Base-by-base conservation (phyloP, 179 eudicot species). In the Dionaea muscipula region DNA sequence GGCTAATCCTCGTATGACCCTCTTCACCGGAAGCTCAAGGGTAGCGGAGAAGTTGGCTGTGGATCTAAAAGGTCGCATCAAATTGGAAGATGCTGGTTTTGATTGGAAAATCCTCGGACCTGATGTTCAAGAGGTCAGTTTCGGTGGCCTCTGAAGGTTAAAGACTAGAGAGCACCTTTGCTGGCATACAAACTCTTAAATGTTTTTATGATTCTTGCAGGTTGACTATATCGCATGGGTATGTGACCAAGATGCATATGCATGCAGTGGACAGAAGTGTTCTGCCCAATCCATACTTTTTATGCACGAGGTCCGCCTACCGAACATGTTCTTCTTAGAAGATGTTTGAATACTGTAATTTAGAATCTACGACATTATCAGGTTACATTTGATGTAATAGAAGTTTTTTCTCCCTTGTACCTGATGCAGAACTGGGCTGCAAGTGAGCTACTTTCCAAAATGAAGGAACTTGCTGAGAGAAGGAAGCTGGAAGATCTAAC, bases 91-190 rank as follows among this genome's bases (percentile, higher is more conserved):
- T 76, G 99, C 99, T 48, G 99, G 99, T 44, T 91, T 91, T 69
- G 99, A 91, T 74, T 91, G 99, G 99, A 91, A 91, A 66, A 78
- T 91, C 63, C 85, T 91, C 40, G 99, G 99, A 33, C 99, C 96
- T 62, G 99, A 91, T 84, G 99, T 91, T 40, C 80, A 81, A n/a
- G 85, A 84, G 95, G 94, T 82, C 45, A 31, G 21, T 28, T 59
- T 64, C 37, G 49, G 41, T 41, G 47, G 22, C 16, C 10, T 38
- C 28, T 25, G 4, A 20, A 45, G 25, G 38, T 55, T n/a, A 4
- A 6, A 31, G 35, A 31, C 60, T 19, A 17, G 0, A 51, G 4
- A 26, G 52, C 31, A 16, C 16, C 24, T 50, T 44, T 57, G 16
- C 47, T 21, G 33, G 23, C 44, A 24, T 53, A 54, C 26, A n/a